Base-by-base conservation (phyloP, 2,329 filamentous ascomycete species). In the Xylariaceae sp. region DNA sequence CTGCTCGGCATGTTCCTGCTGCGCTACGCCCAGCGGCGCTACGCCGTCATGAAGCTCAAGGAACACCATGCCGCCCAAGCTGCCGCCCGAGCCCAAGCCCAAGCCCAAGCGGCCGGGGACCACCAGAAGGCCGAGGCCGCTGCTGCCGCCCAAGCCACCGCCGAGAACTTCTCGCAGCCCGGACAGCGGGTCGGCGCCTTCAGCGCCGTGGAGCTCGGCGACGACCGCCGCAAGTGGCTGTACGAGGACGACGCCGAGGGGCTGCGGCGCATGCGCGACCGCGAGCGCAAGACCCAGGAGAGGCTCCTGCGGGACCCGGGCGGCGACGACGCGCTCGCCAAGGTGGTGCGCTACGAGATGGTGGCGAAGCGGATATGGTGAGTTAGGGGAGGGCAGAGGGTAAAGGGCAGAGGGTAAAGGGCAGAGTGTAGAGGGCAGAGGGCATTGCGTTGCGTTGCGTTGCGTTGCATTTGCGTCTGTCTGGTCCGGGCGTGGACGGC, bases 351-450 rank as follows among this genome's bases (percentile, higher is more conserved):
- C 49, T 98, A 95, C 63, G 87, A 88, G 55, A 95, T 96, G 92
- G 81, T 88, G 49, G 86, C 87, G 1, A 96, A 95, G 70, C 74
- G 92, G 55, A 98, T 98, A 49, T 98, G 92, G 92, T 96, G 33
- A 49, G 14, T 23, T 8, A 23, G 8, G n/a, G 12, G 24, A 26
- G n/a, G n/a, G n/a, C n/a, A n/a, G n/a, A n/a, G n/a, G n/a, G n/a
- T n/a, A n/a, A n/a, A n/a, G n/a, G n/a, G n/a, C n/a, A n/a, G n/a
- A n/a, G n/a, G n/a, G n/a, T n/a, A n/a, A n/a, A n/a, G n/a, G n/a
- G n/a, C n/a, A n/a, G n/a, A n/a, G n/a, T n/a, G n/a, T n/a, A n/a
- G n/a, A n/a, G n/a, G n/a, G n/a, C n/a, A n/a, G n/a, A n/a, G n/a
- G n/a, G n/a, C n/a, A n/a, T n/a, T n/a, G n/a, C n/a, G n/a, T n/a